Conservation (phyloP, 495 filamentous ascomycete genomes). For the Lasiosphaeria miniovina region DNA sequence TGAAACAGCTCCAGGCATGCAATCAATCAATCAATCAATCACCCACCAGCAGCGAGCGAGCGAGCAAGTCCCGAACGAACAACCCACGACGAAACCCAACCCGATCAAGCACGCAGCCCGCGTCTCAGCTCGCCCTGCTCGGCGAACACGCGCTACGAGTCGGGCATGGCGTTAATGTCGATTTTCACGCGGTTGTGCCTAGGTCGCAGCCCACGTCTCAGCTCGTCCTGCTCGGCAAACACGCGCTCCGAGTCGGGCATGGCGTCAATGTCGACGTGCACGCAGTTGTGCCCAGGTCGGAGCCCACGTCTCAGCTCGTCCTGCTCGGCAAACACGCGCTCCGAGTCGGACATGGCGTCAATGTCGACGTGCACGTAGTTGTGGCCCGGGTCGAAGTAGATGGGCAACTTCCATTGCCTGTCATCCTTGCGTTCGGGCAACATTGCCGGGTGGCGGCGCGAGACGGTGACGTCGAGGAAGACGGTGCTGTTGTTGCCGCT, state of each 20-base stretch:
- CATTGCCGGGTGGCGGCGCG: background rate
- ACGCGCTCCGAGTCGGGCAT: background rate
- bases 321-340: background rate
- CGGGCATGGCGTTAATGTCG: constrained; percentile 6
- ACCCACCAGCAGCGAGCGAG: too few relatives aligned
- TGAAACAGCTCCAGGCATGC: too few relatives aligned
- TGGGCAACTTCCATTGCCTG: background rate
- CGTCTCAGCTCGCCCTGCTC: background rate
- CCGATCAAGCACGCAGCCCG: too few relatives aligned
- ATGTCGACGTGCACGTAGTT: constrained; percentile 13
- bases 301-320: too few relatives aligned
- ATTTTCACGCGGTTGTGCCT: too few relatives aligned
- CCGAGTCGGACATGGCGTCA: background rate
- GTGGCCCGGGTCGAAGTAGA: constrained; percentile 13
- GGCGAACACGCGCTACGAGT: background rate
- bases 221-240: background rate
- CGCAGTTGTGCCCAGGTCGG: constrained; percentile 12
- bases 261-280: constrained; percentile 11
- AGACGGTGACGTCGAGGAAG: background rate
- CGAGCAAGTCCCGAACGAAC: too few relatives aligned
- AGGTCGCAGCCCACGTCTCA: too few relatives aligned
- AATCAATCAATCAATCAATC: too few relatives aligned
- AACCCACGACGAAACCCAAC: too few relatives aligned
- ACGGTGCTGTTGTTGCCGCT: background rate
- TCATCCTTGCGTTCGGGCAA: background rate